Evolutionary conservation across 441 rosid genomes (phyloP), one percentile per base, ranked within the genome.

Genomic region (California macrophylla): DNA sequence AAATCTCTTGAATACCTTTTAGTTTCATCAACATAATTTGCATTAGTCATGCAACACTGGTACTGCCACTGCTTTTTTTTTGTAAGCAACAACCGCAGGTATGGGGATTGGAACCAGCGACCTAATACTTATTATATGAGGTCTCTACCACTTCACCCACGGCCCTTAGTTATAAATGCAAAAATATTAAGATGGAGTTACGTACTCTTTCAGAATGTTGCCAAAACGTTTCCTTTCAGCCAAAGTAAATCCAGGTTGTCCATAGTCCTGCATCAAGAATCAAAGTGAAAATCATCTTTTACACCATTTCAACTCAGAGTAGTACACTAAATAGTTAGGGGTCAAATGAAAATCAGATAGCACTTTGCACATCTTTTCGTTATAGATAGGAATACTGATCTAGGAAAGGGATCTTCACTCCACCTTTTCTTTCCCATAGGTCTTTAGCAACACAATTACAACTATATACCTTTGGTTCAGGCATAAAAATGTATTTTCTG

Each of bases 181-280:
- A 50, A 75, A 52, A 50, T 16, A 42, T 32, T 12, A 64, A 47
- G 66, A 29, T 61, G 62, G 68, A 74, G 47, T 21, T 68, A 72
- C 87, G 16, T 78, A 94, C 99, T 85, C 98, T 81, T 85, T 90
- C 77, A 90, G 72, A 72, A 82, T 79, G 76, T 76, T 69, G 76
- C 92, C 86, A 72, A 92, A 94, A 16, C 97, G 92, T 75, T 84
- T 85, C 82, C 99, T 94, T 85, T 94, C 99, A 65, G 88, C 69
- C 80, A 87, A 77, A 64, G 99, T 94, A 78, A 92, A 92, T 77
- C 98, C 99, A 74, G 98, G 99, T 76, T 92, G 98, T 66, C 99
- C 98, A 0, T 85, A 82, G 71, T 94, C 99, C 98, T 94, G 84
- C 72, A 73, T 71, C 36, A 69, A 67, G 67, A 36, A 76, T 21